A percentile compares a stretch with the other conserved stretches of the same genome.
Conservation (phyloP, 139 green algal species). For the Coelastrella sp. region DNA sequence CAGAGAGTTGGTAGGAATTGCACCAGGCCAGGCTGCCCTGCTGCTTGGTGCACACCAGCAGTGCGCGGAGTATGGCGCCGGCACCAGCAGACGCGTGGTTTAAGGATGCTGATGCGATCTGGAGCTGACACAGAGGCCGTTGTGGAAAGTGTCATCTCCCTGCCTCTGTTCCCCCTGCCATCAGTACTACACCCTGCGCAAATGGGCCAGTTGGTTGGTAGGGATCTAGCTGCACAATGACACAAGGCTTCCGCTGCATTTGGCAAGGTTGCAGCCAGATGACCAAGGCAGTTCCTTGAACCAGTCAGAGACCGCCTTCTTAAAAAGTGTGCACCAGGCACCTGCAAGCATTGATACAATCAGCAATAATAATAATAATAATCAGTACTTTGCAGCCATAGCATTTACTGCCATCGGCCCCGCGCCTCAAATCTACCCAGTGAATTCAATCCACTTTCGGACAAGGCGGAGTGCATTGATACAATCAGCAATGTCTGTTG, state of each 20-base stretch:
- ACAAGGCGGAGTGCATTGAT: too few species aligned
- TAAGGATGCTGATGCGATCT: background rate
- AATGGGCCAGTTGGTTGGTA: constrained; percentile 1
- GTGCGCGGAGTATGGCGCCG: background rate
- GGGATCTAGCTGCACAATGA: background rate
- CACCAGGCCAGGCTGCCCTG: too few species aligned
- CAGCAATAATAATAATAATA: background rate
- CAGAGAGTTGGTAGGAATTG: too few species aligned
- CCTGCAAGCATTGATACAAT: background rate
- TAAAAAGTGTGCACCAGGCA: background rate
- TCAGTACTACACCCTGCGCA: constrained; percentile 34
- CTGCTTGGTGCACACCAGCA: background rate
- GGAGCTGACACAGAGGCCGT: background rate
- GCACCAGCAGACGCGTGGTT: background rate
- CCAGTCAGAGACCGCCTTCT: too few species aligned
- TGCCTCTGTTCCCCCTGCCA: constrained; percentile 41
- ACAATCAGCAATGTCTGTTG: too few species aligned
- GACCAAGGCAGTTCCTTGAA: too few species aligned
- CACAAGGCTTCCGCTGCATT: too few species aligned
- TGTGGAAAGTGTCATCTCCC: constrained; percentile 9
- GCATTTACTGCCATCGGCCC: too few species aligned
- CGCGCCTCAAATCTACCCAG: too few species aligned
- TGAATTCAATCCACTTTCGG: too few species aligned
- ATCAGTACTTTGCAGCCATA: too few species aligned
- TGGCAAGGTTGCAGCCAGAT: too few species aligned